phyloP scores from a whole-genome alignment of 2,329 filamentous ascomycete genomes.

The Exophiala lecanii-corni region DNA sequence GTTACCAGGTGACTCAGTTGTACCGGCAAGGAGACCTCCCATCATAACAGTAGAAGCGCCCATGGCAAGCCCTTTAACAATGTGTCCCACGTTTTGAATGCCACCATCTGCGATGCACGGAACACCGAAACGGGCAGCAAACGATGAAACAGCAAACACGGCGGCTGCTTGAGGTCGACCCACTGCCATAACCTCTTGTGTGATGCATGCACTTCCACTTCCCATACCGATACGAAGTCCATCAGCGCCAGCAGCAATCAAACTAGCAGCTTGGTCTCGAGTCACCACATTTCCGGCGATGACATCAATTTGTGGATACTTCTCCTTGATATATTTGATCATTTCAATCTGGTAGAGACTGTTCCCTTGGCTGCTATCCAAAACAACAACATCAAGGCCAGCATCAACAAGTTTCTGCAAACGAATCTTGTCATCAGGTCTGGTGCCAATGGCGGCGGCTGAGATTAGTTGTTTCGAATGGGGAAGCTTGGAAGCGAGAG shows the following conservation, averaged over 20 bases:
- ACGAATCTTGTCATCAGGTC: conserved; percentile 84
- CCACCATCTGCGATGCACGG: conserved; percentile 97
- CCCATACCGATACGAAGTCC: conserved; percentile 99
- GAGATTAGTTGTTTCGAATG: conserved; percentile 97
- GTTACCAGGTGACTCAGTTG: conserved; percentile 92
- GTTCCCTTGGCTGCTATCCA: conserved; percentile 97
- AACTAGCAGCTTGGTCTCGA: conserved; percentile 83
- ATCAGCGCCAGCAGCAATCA: conserved; percentile 92
- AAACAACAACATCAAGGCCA: conserved; percentile 87
- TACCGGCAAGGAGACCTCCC: conserved; percentile 94
- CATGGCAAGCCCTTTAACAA: conserved; percentile 94
- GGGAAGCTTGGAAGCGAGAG: conserved; percentile 89
- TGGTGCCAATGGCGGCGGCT: conserved; percentile 90
- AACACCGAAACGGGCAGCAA: conserved; percentile 89
- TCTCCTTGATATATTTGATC: conserved; percentile 91
- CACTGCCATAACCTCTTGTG: conserved; percentile 99
- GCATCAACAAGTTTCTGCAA: conserved; percentile 87
- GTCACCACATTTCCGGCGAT: conserved; percentile 99
- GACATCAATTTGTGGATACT: conserved; percentile 81
- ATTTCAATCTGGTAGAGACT: conserved; percentile 98
- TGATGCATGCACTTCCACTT: conserved; percentile 95
- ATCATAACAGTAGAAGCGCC: conserved; percentile 98
- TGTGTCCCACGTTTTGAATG: conserved; percentile 97
- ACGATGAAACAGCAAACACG: conserved; percentile 82
- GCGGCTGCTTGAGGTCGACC: conserved; percentile 92